Evolutionary conservation across 306 rosid species (phyloP), one percentile per base, ranked within the genome.

Genomic region (Vigna angularis): DNA sequence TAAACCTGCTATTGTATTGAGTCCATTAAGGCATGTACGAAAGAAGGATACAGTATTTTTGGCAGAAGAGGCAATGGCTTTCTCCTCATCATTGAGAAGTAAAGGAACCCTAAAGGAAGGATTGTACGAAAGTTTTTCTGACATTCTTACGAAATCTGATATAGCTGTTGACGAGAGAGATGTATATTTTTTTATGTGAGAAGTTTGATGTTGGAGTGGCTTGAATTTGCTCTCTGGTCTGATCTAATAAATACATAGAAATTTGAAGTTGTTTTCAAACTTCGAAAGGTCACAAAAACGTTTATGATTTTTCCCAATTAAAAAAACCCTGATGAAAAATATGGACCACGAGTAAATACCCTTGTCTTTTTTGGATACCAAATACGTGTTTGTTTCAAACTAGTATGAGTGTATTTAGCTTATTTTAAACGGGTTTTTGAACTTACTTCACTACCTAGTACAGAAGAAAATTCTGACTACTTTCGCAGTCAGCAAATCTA

Each of bases 1-100:
- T 30, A 36, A 28, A 82, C 85, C 85, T 82, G 81, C 52, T 12
- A 82, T 70, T 38, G 81, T 66, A 51, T 82, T 82, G 69, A 82
- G 53, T 18, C 81, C 85, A 70, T 82, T 82, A 18, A 82, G 20
- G 38, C 77, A 69, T n/a, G 85, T 51, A 4, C 13, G 13, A 12
- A 70, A 50, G 53, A 76, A 51, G 13, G 85, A 42, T 0, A 51
- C 6, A 1, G 72, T 14, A 18, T 26, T 69, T 38, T 49, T 30
- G 7, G 26, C 15, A 59, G 59, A 4, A 18, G 72, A 28, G 15
- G 32, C 30, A 18, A 61, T 10, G 7, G 47, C 9, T 18, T 50
- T 75, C 17, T 81, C 81, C 1, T 69, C 81, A 30, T 69, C 85
- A 7, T 64, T n/a, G 45, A 3, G 65, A 12, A 81, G 52, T 34